These are phyloP conservation scores for Trypanosoma grayi DNA, from an alignment of 208 protist species.

Conservation along the genomic window DNA sequence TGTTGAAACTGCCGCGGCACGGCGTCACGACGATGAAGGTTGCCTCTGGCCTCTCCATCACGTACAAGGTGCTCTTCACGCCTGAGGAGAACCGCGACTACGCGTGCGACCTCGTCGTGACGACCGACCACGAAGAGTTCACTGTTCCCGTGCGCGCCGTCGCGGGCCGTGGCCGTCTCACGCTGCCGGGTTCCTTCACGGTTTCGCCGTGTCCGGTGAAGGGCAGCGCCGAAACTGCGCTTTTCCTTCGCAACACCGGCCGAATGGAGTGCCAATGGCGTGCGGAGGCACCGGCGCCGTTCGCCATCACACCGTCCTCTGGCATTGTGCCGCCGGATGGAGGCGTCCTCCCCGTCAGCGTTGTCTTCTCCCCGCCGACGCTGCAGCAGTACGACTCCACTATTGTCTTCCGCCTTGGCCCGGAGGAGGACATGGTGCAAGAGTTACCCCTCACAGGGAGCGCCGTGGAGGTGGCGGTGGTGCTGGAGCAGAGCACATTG, in stretches of 20 bases:
- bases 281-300: slow-evolving; percentile 34
- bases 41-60: slow-evolving; percentile 86
- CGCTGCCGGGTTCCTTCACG: slow-evolving; percentile 69
- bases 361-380: slow-evolving; percentile 54
- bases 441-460: slow-evolving; percentile 57
- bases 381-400: slow-evolving; percentile 30
- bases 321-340: slow-evolving; percentile 55
- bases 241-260: slow-evolving; percentile 92
- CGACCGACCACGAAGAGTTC: slow-evolving; percentile 88
- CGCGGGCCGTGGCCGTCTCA: slow-evolving; percentile 76
- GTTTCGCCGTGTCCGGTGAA: slow-evolving; percentile 79
- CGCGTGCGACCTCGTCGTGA: slow-evolving; percentile 71
- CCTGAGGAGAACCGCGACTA: slow-evolving; percentile 83
- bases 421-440: slow-evolving; percentile 78
- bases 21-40: slow-evolving; percentile 71
- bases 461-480: slow-evolving; percentile 70
- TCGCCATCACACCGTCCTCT: slow-evolving; percentile 53
- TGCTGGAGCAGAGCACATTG: slow-evolving; percentile 57
- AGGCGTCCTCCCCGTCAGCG: slow-evolving; percentile 64
- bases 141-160: slow-evolving; percentile 83
- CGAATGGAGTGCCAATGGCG: slow-evolving; percentile 60
- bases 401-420: slow-evolving; percentile 82
- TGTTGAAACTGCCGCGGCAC: slow-evolving; percentile 52
- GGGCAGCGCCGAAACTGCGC: slow-evolving; percentile 42
- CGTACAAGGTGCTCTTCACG: slow-evolving; percentile 83